Conservation (phyloP, 331 rosid species). For the Saraca asoca region DNA sequence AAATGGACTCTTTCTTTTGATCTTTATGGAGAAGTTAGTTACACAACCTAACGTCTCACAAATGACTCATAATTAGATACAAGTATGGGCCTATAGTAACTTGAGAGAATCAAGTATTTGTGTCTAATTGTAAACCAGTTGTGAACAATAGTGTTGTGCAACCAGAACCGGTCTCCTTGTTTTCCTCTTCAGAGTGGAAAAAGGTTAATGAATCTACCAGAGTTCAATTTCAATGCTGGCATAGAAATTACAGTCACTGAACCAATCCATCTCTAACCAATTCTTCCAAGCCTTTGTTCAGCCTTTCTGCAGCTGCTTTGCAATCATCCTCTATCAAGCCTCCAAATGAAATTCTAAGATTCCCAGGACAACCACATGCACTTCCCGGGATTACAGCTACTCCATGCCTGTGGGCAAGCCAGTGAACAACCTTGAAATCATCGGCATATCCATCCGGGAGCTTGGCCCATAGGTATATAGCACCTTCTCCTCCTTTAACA, state of each 20-base stretch:
- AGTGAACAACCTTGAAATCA: constrained; percentile 67
- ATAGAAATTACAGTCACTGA: constrained; percentile 25
- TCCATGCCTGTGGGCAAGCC: constrained; percentile 84
- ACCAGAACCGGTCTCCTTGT: neutral
- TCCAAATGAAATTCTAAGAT: constrained; percentile 80
- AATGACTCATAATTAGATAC: too few species aligned
- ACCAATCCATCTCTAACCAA: constrained; percentile 76
- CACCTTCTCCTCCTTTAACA: constrained; percentile 95
- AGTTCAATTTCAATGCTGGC: constrained; percentile 9
- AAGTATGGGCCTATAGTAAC: too few species aligned
- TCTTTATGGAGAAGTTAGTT: too few species aligned
- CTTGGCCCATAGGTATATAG: constrained; percentile 95
- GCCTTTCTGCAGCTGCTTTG: constrained; percentile 76
- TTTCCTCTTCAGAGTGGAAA: neutral
- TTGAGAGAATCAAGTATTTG: too few species aligned
- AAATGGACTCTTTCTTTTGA: too few species aligned
- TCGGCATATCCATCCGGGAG: constrained; percentile 59
- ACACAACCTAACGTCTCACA: too few species aligned
- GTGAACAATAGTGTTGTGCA: too few species aligned
- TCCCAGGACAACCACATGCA: constrained; percentile 75
- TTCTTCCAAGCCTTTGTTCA: constrained; percentile 78
- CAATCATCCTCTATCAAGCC: constrained; percentile 81
- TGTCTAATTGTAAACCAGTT: too few species aligned
- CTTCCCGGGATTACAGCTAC: constrained; percentile 88
- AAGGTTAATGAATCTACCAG: neutral